Base-by-base conservation (phyloP, 768 basidiomycete species). In the Kwoniella newhampshirensis region DNA sequence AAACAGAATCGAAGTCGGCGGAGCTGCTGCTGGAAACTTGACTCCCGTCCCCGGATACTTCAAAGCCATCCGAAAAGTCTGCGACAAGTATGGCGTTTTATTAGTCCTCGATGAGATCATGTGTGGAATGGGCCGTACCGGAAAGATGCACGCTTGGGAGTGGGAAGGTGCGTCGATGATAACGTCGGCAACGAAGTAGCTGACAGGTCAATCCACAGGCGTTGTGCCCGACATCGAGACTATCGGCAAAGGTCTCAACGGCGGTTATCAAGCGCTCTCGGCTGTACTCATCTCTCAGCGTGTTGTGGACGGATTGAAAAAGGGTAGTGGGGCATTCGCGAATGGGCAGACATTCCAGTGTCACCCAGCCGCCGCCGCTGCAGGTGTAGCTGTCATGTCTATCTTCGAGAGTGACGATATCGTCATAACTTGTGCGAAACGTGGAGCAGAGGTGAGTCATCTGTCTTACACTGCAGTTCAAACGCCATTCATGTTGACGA, bases 71-170 rank as follows among this genome's bases (percentile, higher is more conserved):
- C 60, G 67, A 86, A 74, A 85, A 82, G 64, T 86, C 81, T 36
- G 87, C 84, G 64, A 77, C 37, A 70, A 69, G 50, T 64, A 78
- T 39, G 76, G 75, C 2, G 75, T 69, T 0, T 76, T 94, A n/a
- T 86, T 91, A 74, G 88, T 92, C 42, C 81, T 91, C 32, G 91
- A 94, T 67, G 91, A 93, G 54, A 87, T 91, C 45, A 91, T 93
- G 90, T 85, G 86, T 71, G 89, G 90, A 42, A 91, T 91, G 89
- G 88, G 90, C 54, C 84, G 89, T 25, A 88, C 91, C 85, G 91
- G 91, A 3, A 88, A 87, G 8, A 70, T 89, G 49, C 91, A 92
- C 68, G 88, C 84, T 20, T 92, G 90, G 91, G 82, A 92, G 67
- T 62, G 60, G 60, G 60, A 86, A 84, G 51, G 59, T 60, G 46